Base-by-base conservation (phyloP, 164 flowering plant species). In the Santalum album region DNA sequence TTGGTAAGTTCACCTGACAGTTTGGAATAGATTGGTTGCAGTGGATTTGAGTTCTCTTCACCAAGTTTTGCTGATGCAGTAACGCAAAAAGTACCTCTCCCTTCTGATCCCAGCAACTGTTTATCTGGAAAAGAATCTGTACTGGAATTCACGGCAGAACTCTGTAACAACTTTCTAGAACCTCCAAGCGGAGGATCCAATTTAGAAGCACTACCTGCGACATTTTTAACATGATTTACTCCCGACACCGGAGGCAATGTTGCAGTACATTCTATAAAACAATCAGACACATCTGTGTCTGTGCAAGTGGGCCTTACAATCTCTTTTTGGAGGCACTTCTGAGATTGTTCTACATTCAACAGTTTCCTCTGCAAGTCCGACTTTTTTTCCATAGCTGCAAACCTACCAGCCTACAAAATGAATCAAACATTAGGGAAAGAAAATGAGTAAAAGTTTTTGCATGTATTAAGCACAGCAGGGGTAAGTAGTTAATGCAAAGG, bases 81-180 rank as follows among this genome's bases (percentile, higher is more conserved):
- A 45, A 72, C 66, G 75, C 79, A 66, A 36, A 64, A 53, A 40
- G 64, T 72, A 61, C 72, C 70, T 50, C 68, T 73, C 66, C 69
- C 96, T 85, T 83, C 90, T 84, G 98, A 81, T 70, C 81, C 86
- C 75, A 78, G 63, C 72, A 80, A 80, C 69, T 71, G 69, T 65
- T 77, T 66, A 78, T 92, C 90, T 84, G 95, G 83, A 81, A 83
- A 78, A 74, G 91, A 86, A 72, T 86, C 71, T 64, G 75, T 69
- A 77, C 75, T 80, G 66, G 87, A 88, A 89, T 71, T 65, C 69
- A 79, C 56, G 67, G 72, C 87, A 84, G 82, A 78, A 74, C 66
- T 77, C 73, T 75, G 75, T 73, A 78, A 78, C 68, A 71, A 56
- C 68, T 72, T 74, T 76, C 69, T 62, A 70, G 86, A 74, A 73